Evolutionary conservation across 2,329 filamentous ascomycete genomes (phyloP).

Genomic region (Fusarium coffeatum): DNA sequence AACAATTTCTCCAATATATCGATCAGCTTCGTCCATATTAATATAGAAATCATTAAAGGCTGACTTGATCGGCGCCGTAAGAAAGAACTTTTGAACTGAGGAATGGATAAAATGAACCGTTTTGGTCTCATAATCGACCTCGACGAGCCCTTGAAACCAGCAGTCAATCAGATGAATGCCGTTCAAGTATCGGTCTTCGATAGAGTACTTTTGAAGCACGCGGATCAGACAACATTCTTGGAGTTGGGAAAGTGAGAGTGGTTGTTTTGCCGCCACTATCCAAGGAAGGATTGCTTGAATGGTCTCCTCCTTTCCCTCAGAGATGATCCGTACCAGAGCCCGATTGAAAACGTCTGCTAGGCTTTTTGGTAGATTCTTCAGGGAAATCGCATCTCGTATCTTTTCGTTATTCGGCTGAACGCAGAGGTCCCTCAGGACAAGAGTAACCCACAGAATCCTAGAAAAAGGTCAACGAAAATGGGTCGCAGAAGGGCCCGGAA

Average conservation of each 20-base stretch:
- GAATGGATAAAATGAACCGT: not conserved
- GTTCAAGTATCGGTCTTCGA: not conserved
- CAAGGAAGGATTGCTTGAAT: not conserved
- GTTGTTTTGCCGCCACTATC: not conserved
- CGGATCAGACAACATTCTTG: not conserved
- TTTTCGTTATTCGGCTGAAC: not conserved
- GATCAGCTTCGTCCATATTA: fast-evolving
- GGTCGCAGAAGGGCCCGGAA: fast-evolving
- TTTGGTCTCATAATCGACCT: not conserved
- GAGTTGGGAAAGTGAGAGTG: not conserved
- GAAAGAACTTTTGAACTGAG: not conserved
- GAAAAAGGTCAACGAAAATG: no score
- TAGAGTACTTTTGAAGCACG: not conserved
- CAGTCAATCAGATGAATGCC: not conserved
- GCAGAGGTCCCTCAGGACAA: not conserved
- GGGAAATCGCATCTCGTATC: not conserved
- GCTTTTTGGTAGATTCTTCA: fast-evolving
- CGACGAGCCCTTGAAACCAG: not conserved
- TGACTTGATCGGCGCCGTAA: fast-evolving
- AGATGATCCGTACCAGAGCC: fast-evolving
- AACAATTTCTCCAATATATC: fast-evolving
- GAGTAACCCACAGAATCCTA: not conserved
- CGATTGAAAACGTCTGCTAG: fast-evolving
- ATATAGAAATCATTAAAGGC: fast-evolving
- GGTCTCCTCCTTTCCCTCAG: fast-evolving